These are phyloP conservation scores for Aspergillus sp. DNA, from an alignment of 2,329 filamentous ascomycete genomes.

Conservation along the genomic window DNA sequence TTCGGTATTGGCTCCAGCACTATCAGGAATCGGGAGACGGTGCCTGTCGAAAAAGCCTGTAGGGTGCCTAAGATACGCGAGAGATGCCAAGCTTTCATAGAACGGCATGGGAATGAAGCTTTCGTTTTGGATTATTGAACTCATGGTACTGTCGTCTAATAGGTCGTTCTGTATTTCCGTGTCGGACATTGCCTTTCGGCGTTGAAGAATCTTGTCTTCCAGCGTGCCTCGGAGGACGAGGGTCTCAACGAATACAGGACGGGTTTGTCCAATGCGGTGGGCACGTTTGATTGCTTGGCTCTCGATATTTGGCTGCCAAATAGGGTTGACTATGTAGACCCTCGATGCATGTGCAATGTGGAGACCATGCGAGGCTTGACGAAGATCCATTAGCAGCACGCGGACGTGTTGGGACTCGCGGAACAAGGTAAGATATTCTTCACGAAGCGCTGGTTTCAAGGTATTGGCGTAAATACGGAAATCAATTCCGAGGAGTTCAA, in stretches of 20 bases:
- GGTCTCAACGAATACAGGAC: conserved; percentile 80
- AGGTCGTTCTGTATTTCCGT: conserved; percentile 54
- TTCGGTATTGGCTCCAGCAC: conserved; percentile 15
- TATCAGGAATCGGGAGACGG: conserved; percentile 35
- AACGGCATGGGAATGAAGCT: conserved; percentile 46
- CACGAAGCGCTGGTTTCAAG: conserved; percentile 62
- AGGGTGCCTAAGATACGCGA: conserved; percentile 30
- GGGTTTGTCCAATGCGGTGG: conserved; percentile 79
- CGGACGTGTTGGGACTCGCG: conserved; percentile 68
- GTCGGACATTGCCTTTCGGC: conserved; percentile 72
- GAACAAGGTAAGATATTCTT: conserved; percentile 77
- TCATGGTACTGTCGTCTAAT: conserved; percentile 60
- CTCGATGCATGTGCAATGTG: conserved; percentile 81
- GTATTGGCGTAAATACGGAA: conserved; percentile 58
- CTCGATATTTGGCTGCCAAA: conserved; percentile 79
- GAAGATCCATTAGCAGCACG: conserved; percentile 88
- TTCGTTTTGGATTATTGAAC: conserved; percentile 59
- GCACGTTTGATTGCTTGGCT: conserved; percentile 90
- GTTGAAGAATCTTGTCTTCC: conserved; percentile 78
- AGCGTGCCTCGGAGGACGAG: conserved; percentile 76
- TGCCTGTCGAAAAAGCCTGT: conserved; percentile 42
- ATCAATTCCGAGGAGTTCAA: conserved; percentile 68
- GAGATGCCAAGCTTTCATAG: conserved; percentile 26
- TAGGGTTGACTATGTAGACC: conserved; percentile 86
- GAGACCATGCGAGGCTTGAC: conserved; percentile 81